phyloP scores from a whole-genome alignment of 208 protist species.

The Eutreptiella sp. region DNA sequence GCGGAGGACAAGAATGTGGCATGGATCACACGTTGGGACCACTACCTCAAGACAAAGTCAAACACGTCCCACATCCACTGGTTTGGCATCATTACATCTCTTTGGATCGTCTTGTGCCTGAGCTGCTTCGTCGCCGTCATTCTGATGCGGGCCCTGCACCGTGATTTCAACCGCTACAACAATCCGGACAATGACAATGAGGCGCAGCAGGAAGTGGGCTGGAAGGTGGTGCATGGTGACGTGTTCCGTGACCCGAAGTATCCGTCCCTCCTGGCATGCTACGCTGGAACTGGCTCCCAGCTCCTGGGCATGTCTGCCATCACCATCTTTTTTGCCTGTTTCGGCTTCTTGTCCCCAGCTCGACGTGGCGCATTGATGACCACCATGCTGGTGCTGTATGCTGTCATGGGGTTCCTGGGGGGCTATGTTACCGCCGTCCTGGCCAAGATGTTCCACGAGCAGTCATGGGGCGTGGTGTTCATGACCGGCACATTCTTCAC shows the following conservation, averaged over 20 bases:
- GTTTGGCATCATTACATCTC: slow-evolving; percentile 81
- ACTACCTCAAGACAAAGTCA: slow-evolving; percentile 63
- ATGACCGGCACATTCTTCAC: background rate
- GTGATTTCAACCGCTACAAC: slow-evolving; percentile 72
- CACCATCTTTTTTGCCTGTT: slow-evolving; percentile 48
- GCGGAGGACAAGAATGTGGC: slow-evolving; percentile 33
- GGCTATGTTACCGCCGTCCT: slow-evolving; percentile 23
- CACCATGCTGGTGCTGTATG: slow-evolving; percentile 17
- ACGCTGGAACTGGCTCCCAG: slow-evolving; percentile 61
- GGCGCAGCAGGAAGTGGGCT: slow-evolving; percentile 63
- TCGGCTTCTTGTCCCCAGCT: slow-evolving; percentile 72
- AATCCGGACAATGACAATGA: slow-evolving; percentile 39
- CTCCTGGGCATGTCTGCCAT: slow-evolving; percentile 49
- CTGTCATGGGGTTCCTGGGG: slow-evolving; percentile 23
- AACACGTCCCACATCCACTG: slow-evolving; percentile 54
- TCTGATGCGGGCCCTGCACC: slow-evolving; percentile 71
- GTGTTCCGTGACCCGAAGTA: slow-evolving; percentile 61
- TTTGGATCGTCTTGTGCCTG: slow-evolving; percentile 82
- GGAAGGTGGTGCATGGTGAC: slow-evolving; percentile 78
- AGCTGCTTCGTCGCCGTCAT: slow-evolving; percentile 83
- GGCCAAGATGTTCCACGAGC: slow-evolving; percentile 28
- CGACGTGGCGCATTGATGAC: slow-evolving; percentile 39
- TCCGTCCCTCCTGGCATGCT: slow-evolving; percentile 46
- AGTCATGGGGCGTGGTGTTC: slow-evolving; percentile 19
- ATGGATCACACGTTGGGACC: slow-evolving; percentile 80